Evolutionary conservation across 2,329 filamentous ascomycete genomes (phyloP).

Genomic region (Arthrobotrys megalospora): DNA sequence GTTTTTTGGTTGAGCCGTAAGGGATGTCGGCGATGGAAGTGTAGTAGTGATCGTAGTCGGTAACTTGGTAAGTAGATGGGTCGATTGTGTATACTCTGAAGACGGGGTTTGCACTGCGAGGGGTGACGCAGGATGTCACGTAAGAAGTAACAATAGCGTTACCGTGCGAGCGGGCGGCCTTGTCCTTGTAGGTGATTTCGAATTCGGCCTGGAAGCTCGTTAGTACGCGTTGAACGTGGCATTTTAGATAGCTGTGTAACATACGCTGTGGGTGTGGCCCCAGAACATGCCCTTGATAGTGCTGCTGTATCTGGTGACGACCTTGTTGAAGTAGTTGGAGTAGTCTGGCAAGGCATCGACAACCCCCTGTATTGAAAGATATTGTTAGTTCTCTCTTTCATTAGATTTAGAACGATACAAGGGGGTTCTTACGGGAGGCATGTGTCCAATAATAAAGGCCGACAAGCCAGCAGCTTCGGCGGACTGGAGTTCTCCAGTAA

Average conservation of each 20-base stretch:
- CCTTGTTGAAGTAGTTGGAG: constrained; percentile 72
- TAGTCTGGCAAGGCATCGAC: constrained; percentile 72
- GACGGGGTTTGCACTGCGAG: constrained; percentile 72
- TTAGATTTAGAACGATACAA: background rate
- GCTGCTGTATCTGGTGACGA: constrained; percentile 72
- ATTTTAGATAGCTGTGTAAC: constrained; percentile 63
- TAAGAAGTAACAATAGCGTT: constrained; percentile 72
- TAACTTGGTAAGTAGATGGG: constrained; percentile 72
- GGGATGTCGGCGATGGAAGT: constrained; percentile 70
- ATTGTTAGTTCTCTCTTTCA: constrained; percentile 2
- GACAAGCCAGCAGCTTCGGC: constrained; percentile 72
- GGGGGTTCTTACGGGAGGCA: constrained; percentile 69
- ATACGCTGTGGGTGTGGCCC: constrained; percentile 65
- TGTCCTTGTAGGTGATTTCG: constrained; percentile 70
- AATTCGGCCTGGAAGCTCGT: constrained; percentile 72
- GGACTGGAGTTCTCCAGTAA: constrained; percentile 72
- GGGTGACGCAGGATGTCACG: constrained; percentile 72
- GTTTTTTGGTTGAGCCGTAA: constrained; percentile 68
- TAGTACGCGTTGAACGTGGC: background rate
- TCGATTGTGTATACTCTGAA: constrained; percentile 75
- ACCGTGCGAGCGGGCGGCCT: constrained; percentile 65
- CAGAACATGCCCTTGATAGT: constrained; percentile 70
- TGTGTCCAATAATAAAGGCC: constrained; percentile 75
- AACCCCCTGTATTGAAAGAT: constrained; percentile 62
- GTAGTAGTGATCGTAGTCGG: constrained; percentile 72